Conservation (phyloP, 1,284 basidiomycete genomes). For the Pholiota adiposa region DNA sequence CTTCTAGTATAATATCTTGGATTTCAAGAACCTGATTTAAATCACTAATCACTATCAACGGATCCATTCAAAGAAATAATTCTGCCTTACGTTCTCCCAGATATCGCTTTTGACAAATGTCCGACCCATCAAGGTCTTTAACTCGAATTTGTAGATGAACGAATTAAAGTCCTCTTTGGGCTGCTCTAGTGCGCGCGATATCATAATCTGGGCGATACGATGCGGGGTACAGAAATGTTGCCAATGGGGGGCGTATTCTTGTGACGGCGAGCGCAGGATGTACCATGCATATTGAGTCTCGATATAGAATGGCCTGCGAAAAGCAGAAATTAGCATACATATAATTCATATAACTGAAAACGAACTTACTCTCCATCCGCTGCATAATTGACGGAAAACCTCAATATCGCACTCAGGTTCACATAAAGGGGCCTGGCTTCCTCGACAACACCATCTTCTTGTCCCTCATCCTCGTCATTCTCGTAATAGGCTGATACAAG, state of each 20-base stretch:
- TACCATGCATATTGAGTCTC: slow-evolving; percentile 67
- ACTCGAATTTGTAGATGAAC: slow-evolving; percentile 38
- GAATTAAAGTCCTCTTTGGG: slow-evolving; percentile 29
- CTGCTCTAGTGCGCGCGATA: slow-evolving; percentile 39
- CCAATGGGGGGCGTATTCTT: slow-evolving; percentile 48
- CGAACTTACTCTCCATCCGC: slow-evolving; percentile 41
- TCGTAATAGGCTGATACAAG: slow-evolving; percentile 34
- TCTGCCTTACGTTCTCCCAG: slow-evolving; percentile 41
- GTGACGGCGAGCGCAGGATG: slow-evolving; percentile 51
- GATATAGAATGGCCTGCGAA: slow-evolving; percentile 58
- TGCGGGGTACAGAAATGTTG: slow-evolving; percentile 53
- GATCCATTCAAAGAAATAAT: not conserved
- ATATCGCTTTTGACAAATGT: slow-evolving; percentile 44
- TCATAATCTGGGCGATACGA: slow-evolving; percentile 51
- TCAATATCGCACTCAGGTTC: slow-evolving; percentile 36
- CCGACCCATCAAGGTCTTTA: slow-evolving; percentile 37
- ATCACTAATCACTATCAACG: not conserved
- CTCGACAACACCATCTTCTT: slow-evolving; percentile 38
- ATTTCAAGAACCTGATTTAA: slow-evolving; percentile 37
- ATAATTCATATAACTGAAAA: not conserved
- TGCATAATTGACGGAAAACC: slow-evolving; percentile 41
- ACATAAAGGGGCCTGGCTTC: slow-evolving; percentile 30
- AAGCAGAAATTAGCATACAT: not conserved
- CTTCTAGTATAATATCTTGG: slow-evolving; percentile 32
- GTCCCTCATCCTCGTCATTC: slow-evolving; percentile 42